Conservation (phyloP, 176 grass and related monocot genomes). For the Sorghum bicolor region Sorghum_bicolor_NCBIv3 NC_012876.2:1850501-1851000, state of each 20-base stretch:
- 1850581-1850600: neutral
- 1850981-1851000: neutral
- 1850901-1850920: neutral
- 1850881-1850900: neutral
- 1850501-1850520: slow-evolving; percentile 43
- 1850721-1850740: neutral
- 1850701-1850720: neutral
- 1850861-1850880: neutral
- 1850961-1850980: too few relatives aligned
- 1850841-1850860: neutral
- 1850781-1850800: neutral
- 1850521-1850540: slow-evolving; percentile 40
- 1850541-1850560: neutral
- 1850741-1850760: neutral
- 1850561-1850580: neutral
- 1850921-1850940: too few relatives aligned
- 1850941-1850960: too few relatives aligned
- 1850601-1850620: neutral
- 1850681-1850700: neutral
- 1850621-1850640: neutral
- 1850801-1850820: neutral
- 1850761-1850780: neutral
- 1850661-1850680: neutral
- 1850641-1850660: neutral
- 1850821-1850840: neutral